Conservation (phyloP, 1,139 yeast genomes). For the Debaryomycetaceae sp. region DNA sequence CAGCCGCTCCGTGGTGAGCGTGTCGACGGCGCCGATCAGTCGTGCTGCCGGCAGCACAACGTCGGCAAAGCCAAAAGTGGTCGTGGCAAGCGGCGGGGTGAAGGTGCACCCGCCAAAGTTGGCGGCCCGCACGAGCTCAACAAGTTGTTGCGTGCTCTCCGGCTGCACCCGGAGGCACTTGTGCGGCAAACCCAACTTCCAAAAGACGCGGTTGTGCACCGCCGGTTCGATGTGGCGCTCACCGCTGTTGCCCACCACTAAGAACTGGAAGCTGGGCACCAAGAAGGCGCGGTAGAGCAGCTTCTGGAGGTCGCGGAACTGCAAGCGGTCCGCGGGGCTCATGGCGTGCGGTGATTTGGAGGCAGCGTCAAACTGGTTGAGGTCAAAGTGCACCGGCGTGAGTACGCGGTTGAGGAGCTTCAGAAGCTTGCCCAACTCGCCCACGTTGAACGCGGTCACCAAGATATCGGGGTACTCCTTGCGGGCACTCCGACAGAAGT, state of each 20-base stretch:
- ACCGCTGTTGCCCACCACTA: conserved; percentile 10
- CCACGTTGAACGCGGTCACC: conserved; percentile 11
- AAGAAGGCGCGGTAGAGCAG: conserved; percentile 11
- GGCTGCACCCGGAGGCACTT: too few relatives aligned
- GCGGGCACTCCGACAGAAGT: conserved; percentile 7
- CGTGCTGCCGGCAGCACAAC: conserved; percentile 11
- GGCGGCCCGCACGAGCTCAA: conserved; percentile 10
- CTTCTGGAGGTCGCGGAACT: conserved; percentile 9
- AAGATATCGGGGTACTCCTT: conserved; percentile 9
- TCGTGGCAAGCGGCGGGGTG: conserved; percentile 12
- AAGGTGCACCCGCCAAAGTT: conserved; percentile 14
- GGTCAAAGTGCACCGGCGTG: conserved; percentile 10
- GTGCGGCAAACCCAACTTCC: conserved; percentile 12
- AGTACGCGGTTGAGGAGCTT: conserved; percentile 10
- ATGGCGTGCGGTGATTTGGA: too few relatives aligned
- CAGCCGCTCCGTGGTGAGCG: conserved; percentile 12
- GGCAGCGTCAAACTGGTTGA: conserved; percentile 1
- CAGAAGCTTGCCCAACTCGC: conserved; percentile 11
- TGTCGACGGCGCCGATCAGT: conserved; percentile 13
- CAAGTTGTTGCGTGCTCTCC: conserved; percentile 8
- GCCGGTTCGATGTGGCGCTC: conserved; percentile 9
- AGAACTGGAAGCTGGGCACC: conserved; percentile 10
- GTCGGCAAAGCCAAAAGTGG: conserved; percentile 11
- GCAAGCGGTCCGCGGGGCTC: conserved; percentile 5
- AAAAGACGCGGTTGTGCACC: conserved; percentile 10